These are phyloP conservation scores for Cucurbita maxima DNA, from an alignment of 306 rosid genomes.

Conservation along the genomic window DNA sequence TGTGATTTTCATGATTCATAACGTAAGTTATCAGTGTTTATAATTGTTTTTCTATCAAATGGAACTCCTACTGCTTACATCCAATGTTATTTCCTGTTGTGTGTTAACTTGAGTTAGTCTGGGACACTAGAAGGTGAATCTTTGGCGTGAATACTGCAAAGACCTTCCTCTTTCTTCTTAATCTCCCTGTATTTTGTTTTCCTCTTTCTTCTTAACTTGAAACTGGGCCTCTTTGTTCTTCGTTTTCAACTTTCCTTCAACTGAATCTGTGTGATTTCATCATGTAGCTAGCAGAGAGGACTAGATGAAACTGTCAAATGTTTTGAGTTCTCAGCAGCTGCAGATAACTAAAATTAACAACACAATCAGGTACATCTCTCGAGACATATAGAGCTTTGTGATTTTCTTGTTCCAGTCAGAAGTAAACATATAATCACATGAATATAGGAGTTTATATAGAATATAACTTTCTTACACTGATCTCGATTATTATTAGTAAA, in stretches of 20 bases:
- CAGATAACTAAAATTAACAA: background rate
- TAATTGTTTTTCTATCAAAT: background rate
- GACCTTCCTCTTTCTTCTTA: background rate
- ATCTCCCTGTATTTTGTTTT: background rate
- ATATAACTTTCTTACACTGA: background rate
- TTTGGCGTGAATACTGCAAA: background rate
- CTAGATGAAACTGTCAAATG: background rate
- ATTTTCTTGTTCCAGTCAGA: background rate
- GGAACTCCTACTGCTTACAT: background rate
- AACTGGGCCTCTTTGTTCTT: background rate
- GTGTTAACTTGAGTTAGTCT: slow-evolving; percentile 43
- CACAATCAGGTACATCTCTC: background rate
- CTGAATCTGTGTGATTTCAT: background rate
- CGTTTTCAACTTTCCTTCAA: background rate
- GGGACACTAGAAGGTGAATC: slow-evolving; percentile 64
- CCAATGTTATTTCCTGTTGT: slow-evolving; percentile 8
- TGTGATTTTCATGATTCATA: background rate
- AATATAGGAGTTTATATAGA: background rate
- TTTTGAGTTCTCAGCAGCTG: background rate
- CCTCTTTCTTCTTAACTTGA: too few relatives aligned
- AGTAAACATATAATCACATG: background rate
- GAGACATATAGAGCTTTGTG: background rate
- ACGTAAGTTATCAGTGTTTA: background rate
- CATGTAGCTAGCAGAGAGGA: background rate
- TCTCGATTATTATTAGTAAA: background rate